A percentile compares a stretch with the other conserved stretches of the same genome.
Conservation (phyloP, 2,329 filamentous ascomycete species). For the Colletotrichum noveboracense region DNA sequence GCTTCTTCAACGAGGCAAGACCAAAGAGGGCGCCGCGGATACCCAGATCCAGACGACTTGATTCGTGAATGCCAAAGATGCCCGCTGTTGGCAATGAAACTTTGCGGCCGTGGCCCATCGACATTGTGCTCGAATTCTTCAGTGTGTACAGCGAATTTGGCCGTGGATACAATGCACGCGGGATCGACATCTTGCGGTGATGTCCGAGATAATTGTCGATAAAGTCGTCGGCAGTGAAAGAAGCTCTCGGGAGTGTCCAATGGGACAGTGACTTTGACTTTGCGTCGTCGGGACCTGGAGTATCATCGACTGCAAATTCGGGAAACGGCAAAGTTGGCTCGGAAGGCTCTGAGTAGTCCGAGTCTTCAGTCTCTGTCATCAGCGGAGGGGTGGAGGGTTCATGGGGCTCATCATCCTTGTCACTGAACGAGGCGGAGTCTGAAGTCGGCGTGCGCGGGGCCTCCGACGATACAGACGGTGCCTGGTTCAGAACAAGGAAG, state of each 20-base stretch:
- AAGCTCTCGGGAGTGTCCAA: slow-evolving; percentile 3
- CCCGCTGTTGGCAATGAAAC: slow-evolving; percentile 25
- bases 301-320: neutral
- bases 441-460: slow-evolving; percentile 1
- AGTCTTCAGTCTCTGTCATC: slow-evolving; percentile 19
- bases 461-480: neutral
- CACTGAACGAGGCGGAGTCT: slow-evolving; percentile 7
- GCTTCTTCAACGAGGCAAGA: neutral
- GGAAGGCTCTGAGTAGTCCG: slow-evolving; percentile 14
- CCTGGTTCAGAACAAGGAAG: neutral
- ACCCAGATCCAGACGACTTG: slow-evolving; percentile 9
- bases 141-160: slow-evolving; percentile 6
- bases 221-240: slow-evolving; percentile 4
- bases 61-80: slow-evolving; percentile 23
- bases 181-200: slow-evolving; percentile 2
- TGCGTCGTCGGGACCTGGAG: neutral
- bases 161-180: slow-evolving; percentile 5
- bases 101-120: slow-evolving; percentile 18
- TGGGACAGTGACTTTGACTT: slow-evolving; percentile 4
- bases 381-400: slow-evolving; percentile 9
- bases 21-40: slow-evolving; percentile 15
- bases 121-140: neutral
- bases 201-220: slow-evolving; percentile 1
- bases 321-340: slow-evolving; percentile 7
- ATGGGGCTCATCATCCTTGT: neutral